Evolutionary conservation across 2,329 filamentous ascomycete species (phyloP), one percentile per base, ranked within the genome.

Genomic region (Fusarium dlaminii): DNA sequence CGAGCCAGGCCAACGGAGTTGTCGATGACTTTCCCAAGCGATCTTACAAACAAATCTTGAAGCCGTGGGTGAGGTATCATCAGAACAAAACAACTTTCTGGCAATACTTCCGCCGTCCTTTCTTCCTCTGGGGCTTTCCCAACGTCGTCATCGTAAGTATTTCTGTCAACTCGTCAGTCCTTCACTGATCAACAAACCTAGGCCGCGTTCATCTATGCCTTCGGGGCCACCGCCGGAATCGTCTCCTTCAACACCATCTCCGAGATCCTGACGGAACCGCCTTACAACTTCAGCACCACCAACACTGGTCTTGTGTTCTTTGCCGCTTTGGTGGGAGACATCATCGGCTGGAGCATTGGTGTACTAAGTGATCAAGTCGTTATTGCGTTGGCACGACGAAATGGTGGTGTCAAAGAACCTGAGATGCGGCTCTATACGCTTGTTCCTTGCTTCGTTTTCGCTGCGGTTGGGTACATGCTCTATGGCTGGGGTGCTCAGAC

Each of bases 121-220:
- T 54, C 24, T 39, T 54, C 1, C 24, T n/a, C 7, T 54, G 20
- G 24, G 20, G 51, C 8, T n/a, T 54, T 13, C 51, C 34, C 5
- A 39, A 54, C 5, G 14, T 54, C 14, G 20, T 29, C 8, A 39
- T 39, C 4, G 51, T 54, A 39, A 37, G 18, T 17, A 6, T 6
- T 15, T 54, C 9, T 13, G 0, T 18, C 17, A 3, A 8, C 0
- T 3, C 4, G 5, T 18, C 2, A 17, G 4, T 1, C 11, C 8
- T 7, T 24, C 8, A 10, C 15, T 49, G 5, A 34, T 24, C 8
- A 51, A 17, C 13, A 29, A 54, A 11, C 7, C 5, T 8, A 54
- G 51, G 51, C 51, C 5, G 34, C 51, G 2, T 37, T 54, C 10
- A 37, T 54, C 2, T 54, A n/a, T 39, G 51, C 51, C 2, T 29